Evolutionary conservation across 2,329 filamentous ascomycete genomes (phyloP).

Genomic region (Fusarium coicis): DNA sequence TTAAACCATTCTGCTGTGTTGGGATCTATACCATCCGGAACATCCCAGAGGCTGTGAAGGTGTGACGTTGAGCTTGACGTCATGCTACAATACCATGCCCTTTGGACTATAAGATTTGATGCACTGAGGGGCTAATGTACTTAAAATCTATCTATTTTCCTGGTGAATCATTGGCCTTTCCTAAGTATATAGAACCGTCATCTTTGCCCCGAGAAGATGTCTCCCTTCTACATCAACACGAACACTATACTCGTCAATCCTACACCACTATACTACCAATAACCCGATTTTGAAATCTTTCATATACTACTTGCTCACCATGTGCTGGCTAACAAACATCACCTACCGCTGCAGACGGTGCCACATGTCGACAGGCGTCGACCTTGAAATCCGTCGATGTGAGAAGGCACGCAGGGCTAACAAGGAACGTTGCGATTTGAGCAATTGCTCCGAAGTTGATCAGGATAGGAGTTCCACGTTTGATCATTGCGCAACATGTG

Average conservation of each 20-base stretch:
- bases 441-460: not conserved
- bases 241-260: not conserved
- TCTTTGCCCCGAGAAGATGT: not conserved
- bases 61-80: no score
- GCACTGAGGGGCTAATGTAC: fast-evolving
- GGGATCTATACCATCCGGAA: no score
- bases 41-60: not conserved
- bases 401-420: not conserved
- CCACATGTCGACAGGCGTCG: not conserved
- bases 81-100: fast-evolving
- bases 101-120: fast-evolving
- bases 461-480: not conserved
- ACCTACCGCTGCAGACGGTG: not conserved
- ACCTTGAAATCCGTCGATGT: not conserved
- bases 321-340: not conserved
- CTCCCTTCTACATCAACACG: no score
- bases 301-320: not conserved
- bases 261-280: not conserved
- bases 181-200: not conserved
- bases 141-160: fast-evolving
- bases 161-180: not conserved
- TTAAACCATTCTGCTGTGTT: not conserved
- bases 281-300: fast-evolving
- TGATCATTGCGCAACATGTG: not conserved
- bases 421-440: not conserved